Evolutionary conservation across 2,329 filamentous ascomycete genomes (phyloP).

Genomic region (Aspergillus unguis): DNA sequence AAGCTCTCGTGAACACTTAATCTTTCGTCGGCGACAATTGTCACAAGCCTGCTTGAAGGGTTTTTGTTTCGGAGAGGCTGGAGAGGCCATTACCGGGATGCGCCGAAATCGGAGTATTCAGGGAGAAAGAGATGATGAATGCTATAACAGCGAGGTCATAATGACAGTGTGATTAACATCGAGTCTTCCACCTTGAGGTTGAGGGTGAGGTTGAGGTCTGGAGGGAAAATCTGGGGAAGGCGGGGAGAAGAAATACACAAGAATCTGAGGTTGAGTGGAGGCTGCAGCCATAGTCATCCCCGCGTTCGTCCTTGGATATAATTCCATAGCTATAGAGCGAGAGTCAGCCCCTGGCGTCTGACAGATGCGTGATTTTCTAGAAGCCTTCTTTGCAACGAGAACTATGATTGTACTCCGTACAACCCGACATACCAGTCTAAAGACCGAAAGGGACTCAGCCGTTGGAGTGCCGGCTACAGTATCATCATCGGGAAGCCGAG

Average conservation of each 20-base stretch:
- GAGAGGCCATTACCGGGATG: constrained; percentile 22
- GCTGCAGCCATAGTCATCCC: constrained; percentile 8
- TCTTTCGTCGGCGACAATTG: constrained; percentile 42
- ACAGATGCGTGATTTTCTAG: constrained; percentile 12
- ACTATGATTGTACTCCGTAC: background rate
- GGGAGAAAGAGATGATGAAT: background rate
- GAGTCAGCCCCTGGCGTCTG: background rate
- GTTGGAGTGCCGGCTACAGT: too few relatives aligned
- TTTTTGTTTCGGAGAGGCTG: constrained; percentile 19
- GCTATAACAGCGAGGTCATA: background rate
- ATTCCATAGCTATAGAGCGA: too few relatives aligned
- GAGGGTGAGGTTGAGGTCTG: too few relatives aligned
- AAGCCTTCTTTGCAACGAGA: constrained; percentile 4
- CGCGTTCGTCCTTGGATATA: constrained; percentile 5
- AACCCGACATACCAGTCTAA: too few relatives aligned
- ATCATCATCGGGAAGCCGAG: background rate
- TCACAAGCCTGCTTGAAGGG: constrained; percentile 39
- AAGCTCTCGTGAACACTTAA: constrained; percentile 41
- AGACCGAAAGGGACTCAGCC: too few relatives aligned
- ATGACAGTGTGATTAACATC: background rate
- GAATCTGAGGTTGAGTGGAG: background rate
- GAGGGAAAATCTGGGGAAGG: constrained; percentile 17
- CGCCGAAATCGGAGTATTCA: background rate
- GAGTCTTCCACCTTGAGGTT: too few relatives aligned
- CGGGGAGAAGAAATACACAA: background rate